A percentile compares a stretch with the other conserved stretches of the same genome.
Conservation (phyloP, 1,139 yeast genomes). For the Debaryomyces sp. region DNA sequence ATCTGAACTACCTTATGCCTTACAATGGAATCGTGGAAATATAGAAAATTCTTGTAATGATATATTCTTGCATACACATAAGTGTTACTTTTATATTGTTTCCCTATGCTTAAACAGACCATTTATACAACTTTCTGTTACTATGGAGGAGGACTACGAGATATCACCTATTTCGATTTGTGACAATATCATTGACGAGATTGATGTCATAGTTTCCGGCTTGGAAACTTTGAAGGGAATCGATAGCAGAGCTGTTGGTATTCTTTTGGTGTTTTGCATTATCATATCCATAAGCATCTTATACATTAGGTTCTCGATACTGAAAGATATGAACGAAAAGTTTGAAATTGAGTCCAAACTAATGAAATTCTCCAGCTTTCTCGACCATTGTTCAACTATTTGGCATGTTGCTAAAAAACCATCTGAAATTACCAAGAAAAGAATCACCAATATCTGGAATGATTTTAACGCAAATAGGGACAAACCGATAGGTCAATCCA, state of each 20-base stretch:
- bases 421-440: constrained; percentile 7
- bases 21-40: constrained; percentile 14
- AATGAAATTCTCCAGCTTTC: constrained; percentile 10
- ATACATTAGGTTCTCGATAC: constrained; percentile 12
- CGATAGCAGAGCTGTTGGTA: constrained; percentile 12
- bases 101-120: constrained; percentile 16
- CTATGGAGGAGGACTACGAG: constrained; percentile 11
- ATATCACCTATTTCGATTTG: constrained; percentile 11
- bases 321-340: constrained; percentile 2
- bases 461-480: not conserved
- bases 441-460: constrained; percentile 9
- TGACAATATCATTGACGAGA: constrained; percentile 15
- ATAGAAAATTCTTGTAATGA: constrained; percentile 14
- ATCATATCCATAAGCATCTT: constrained; percentile 15
- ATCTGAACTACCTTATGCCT: constrained; percentile 6
- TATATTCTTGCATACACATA: constrained; percentile 15
- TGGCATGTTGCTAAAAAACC: constrained; percentile 14
- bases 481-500: not conserved
- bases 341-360: constrained; percentile 5
- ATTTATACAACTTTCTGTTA: constrained; percentile 14
- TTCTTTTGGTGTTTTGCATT: constrained; percentile 13
- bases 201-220: constrained; percentile 13
- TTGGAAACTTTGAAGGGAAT: constrained; percentile 8
- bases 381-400: constrained; percentile 11
- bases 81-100: constrained; percentile 15